A percentile compares a stretch with the other conserved stretches of the same genome.
phyloP scores from a whole-genome alignment of 257 asterid species.

The Primulina huaijiensis region DNA sequence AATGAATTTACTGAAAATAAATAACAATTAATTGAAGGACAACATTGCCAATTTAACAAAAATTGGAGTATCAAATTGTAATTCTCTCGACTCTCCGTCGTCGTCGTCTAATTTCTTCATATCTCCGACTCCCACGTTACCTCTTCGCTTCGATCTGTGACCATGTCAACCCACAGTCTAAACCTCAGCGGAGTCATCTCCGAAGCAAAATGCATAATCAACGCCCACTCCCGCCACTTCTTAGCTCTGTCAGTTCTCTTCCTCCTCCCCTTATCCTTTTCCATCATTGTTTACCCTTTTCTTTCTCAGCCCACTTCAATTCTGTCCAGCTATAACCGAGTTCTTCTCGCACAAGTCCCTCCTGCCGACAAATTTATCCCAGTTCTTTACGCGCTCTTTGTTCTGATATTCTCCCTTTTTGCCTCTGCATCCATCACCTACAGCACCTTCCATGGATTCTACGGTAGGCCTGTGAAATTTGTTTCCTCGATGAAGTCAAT shows the following conservation, averaged over 20 bases:
- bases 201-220: constrained; percentile 56
- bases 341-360: constrained; percentile 30
- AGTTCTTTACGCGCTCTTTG: constrained; percentile 28
- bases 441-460: constrained; percentile 56
- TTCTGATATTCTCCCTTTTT: constrained; percentile 30
- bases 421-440: constrained; percentile 52
- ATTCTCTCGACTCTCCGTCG: too few relatives aligned
- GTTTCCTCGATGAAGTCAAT: constrained; percentile 46
- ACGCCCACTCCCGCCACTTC: constrained; percentile 63
- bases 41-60: too few relatives aligned
- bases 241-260: constrained; percentile 55
- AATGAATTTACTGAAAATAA: too few relatives aligned
- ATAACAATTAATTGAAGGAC: too few relatives aligned
- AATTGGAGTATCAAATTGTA: too few relatives aligned
- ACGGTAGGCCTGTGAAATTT: constrained; percentile 47
- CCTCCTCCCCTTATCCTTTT: constrained; percentile 58
- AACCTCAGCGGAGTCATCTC: constrained; percentile 54
- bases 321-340: constrained; percentile 27
- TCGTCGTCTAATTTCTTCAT: too few relatives aligned
- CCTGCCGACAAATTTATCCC: constrained; percentile 18
- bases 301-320: constrained; percentile 31
- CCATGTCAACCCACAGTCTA: constrained; percentile 43
- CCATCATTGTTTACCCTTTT: constrained; percentile 44
- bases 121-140: too few relatives aligned
- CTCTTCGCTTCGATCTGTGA: neutral